Base-by-base conservation (phyloP, 73 alveolate species). In the Paraurostyla sp. region DNA sequence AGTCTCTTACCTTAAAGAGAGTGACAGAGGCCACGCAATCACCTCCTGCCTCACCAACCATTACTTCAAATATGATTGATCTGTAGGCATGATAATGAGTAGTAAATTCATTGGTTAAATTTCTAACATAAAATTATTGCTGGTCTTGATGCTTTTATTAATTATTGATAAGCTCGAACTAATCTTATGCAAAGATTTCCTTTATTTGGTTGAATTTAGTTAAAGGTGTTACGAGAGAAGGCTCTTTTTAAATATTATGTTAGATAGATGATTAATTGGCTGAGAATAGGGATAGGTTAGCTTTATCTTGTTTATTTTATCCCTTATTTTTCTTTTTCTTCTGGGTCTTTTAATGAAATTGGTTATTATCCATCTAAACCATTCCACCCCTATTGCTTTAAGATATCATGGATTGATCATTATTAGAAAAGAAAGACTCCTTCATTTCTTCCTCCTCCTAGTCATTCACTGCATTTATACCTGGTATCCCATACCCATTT, bases 11-110 rank as follows among this genome's bases (percentile, higher is more conserved):
- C 42, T 78, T n/a, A 41, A 78, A 78, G 32, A 78, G 40, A 32
- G 89, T 78, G n/a, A 78, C 89, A 78, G 80, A 52, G n/a, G 89
- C 54, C 15, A 78, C 35, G 23, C 6, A 51, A 27, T 78, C 87
- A 23, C 87, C 40, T 0, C 54, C n/a, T n/a, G n/a, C n/a, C n/a
- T n/a, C 25, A 22, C 52, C 89, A 23, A 58, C 59, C 50, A 78
- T 78, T 23, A 78, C 78, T 35, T 78, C 89, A 13, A 78, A 78
- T 1, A 78, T 78, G 9, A 78, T 42, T 3, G 75, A 36, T 54
- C 22, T 50, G 49, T 29, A 78, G 27, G 89, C 89, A 54, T 78
- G 89, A 52, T 78, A 78, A 2, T 78, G 63, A 0, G 89, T 78
- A 13, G 33, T 51, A 54, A 78, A 78, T 42, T 54, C 63, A 50